Percentiles rank a stretch among this genome's conserved stretches.
phyloP scores from a whole-genome alignment of 192 early-diverging fungal genomes.

The Coemansia asiatica region DNA sequence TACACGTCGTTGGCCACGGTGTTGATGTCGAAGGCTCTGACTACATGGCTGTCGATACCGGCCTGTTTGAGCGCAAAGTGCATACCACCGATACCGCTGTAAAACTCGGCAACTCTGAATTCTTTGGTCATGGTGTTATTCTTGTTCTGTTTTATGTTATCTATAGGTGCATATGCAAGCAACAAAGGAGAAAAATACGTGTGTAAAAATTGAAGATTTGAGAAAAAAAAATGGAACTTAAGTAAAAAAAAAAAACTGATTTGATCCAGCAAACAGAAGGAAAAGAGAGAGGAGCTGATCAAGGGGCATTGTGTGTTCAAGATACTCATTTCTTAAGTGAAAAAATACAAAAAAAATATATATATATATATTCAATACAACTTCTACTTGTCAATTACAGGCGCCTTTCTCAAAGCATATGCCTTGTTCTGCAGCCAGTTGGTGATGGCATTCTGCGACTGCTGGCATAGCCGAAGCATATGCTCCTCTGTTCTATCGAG shows the following conservation, averaged over 20 bases:
- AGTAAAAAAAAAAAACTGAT: neutral
- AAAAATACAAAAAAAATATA: neutral
- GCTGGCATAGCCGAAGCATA: constrained; percentile 44
- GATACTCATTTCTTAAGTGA: too few species aligned
- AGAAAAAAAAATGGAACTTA: neutral
- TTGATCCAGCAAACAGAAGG: neutral
- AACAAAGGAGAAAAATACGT: neutral
- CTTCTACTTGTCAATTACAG: constrained; percentile 16
- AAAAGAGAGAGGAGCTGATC: neutral
- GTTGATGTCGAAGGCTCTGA: constrained; percentile 96
- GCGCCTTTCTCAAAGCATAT: constrained; percentile 31
- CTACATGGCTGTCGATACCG: constrained; percentile 60
- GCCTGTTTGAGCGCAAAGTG: constrained; percentile 77
- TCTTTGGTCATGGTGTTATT: constrained; percentile 10
- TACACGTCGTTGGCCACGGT: constrained; percentile 81
- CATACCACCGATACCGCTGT: constrained; percentile 61
- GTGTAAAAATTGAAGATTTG: neutral
- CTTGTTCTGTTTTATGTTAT: constrained; percentile 4
- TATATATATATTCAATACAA: too few species aligned
- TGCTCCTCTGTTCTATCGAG: constrained; percentile 39
- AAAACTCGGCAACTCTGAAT: constrained; percentile 55
- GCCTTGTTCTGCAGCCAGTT: constrained; percentile 47
- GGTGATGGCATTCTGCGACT: constrained; percentile 32
- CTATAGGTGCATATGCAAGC: neutral
- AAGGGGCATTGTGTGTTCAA: too few species aligned